Evolutionary conservation across 495 filamentous ascomycete species (phyloP), one percentile per base, ranked within the genome.

Genomic region (Amniculicola lignicola): DNA sequence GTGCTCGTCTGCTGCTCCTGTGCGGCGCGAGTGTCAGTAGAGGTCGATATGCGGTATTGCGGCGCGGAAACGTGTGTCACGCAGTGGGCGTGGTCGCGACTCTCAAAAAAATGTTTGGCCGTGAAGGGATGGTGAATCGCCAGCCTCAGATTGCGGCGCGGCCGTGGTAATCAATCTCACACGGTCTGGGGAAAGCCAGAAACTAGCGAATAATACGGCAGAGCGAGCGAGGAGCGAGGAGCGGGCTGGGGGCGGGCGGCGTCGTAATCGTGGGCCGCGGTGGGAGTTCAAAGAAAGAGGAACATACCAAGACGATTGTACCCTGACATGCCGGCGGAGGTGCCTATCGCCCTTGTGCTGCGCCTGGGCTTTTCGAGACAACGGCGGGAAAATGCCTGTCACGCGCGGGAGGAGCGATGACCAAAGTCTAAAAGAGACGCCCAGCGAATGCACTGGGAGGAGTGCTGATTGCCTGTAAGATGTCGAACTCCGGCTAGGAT

Each of bases 271-370:
- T n/a, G n/a, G n/a, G n/a, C n/a, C n/a, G n/a, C n/a, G n/a, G n/a
- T n/a, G n/a, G n/a, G n/a, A n/a, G n/a, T n/a, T n/a, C n/a, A 23
- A 38, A 4, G 14, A 55, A 28, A 36, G n/a, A 37, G 15, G 19
- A 21, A 61, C 58, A 55, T 46, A 61, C 58, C 58, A 4, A 61
- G 35, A 38, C 58, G 58, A 33, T 61, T 56, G 45, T 61, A 61
- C 19, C 54, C 54, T 28, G 58, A 61, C 58, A 61, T 61, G 48
- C 21, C 28, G 31, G 22, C n/a, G 12, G 18, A 1, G 15, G 18
- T 3, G 3, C 43, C 24, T 15, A 14, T 7, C 29, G 36, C 1
- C 48, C 53, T 46, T 41, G 40, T 59, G 39, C 48, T 57, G 54
- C 54, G 43, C 44, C 54, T 39, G 18, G 37, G 7, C 37, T 40